phyloP scores from a whole-genome alignment of 148 eudicot species.

The Arctostaphylos glauca region DNA sequence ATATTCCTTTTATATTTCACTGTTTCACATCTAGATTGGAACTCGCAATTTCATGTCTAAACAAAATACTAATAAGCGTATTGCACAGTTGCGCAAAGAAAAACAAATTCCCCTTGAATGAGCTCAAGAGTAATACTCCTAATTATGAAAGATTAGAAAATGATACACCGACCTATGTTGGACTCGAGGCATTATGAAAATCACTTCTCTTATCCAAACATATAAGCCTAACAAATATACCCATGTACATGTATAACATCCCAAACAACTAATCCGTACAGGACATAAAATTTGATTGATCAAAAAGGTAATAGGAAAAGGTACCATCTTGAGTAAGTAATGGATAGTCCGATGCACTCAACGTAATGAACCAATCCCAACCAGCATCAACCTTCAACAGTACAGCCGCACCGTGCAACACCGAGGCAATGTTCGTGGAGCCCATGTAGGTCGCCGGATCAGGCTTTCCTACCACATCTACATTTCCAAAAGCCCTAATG shows the following conservation, averaged over 20 bases:
- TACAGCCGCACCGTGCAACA: slow-evolving; percentile 66
- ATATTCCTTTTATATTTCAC: neutral
- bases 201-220: neutral
- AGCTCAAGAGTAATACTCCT: neutral
- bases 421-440: slow-evolving; percentile 60
- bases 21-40: neutral
- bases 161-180: neutral
- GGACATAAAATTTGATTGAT: neutral
- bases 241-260: neutral
- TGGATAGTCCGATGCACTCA: slow-evolving; percentile 89
- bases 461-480: slow-evolving; percentile 83
- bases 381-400: slow-evolving; percentile 74
- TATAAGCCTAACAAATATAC: neutral
- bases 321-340: slow-evolving; percentile 90
- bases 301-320: neutral
- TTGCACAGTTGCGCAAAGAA: neutral
- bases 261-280: slow-evolving; percentile 6
- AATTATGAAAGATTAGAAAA: neutral
- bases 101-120: neutral
- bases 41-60: neutral
- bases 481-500: slow-evolving; percentile 65
- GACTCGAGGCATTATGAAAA: neutral
- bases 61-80: neutral
- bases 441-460: slow-evolving; percentile 78
- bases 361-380: slow-evolving; percentile 94